phyloP scores from a whole-genome alignment of 352 stramenopile species.

The Globisporangium cystogenes region DNA sequence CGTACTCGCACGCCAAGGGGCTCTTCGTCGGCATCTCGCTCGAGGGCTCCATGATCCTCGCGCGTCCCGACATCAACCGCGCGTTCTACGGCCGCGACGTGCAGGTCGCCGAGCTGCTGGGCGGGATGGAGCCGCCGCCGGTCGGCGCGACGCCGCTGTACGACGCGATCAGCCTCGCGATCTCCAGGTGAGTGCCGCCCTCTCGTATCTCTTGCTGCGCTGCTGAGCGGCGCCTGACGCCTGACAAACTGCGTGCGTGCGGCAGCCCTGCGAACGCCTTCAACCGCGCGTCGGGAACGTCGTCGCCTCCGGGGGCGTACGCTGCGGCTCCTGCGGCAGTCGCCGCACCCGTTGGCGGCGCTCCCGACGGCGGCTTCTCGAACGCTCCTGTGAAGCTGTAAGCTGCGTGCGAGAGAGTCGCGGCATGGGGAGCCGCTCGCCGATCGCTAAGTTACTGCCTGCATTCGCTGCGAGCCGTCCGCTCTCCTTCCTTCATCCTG shows the following conservation, averaged over 20 bases:
- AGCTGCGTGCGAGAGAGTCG: not conserved
- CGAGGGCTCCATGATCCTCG: conserved; percentile 87
- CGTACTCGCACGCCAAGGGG: conserved; percentile 89
- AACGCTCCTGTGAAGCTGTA: conserved; percentile 45
- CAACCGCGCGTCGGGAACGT: conserved; percentile 25
- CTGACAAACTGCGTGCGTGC: not conserved
- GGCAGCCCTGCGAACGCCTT: conserved; percentile 55
- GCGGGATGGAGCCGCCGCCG: conserved; percentile 70
- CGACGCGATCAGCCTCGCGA: conserved; percentile 63
- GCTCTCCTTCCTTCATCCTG: no score
- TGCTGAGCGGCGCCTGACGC: no score
- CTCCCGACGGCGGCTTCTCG: conserved; percentile 17
- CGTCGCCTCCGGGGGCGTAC: conserved; percentile 5
- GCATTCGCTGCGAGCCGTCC: not conserved
- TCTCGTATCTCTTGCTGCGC: not conserved
- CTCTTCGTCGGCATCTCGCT: conserved; percentile 88
- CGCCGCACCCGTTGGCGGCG: conserved; percentile 7
- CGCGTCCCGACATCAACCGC: conserved; percentile 87
- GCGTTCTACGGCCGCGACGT: conserved; percentile 90
- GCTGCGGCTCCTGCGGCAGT: conserved; percentile 1
- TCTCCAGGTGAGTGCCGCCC: conserved; percentile 41
- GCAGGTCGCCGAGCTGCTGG: conserved; percentile 60
- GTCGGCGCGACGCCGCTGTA: conserved; percentile 82
- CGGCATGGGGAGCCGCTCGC: not conserved
- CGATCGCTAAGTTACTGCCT: conserved; percentile 1